A percentile compares a stretch with the other conserved stretches of the same genome.
Evolutionary conservation across 2,329 filamentous ascomycete species (phyloP).

Genomic region (Monosporascus sp.): DNA sequence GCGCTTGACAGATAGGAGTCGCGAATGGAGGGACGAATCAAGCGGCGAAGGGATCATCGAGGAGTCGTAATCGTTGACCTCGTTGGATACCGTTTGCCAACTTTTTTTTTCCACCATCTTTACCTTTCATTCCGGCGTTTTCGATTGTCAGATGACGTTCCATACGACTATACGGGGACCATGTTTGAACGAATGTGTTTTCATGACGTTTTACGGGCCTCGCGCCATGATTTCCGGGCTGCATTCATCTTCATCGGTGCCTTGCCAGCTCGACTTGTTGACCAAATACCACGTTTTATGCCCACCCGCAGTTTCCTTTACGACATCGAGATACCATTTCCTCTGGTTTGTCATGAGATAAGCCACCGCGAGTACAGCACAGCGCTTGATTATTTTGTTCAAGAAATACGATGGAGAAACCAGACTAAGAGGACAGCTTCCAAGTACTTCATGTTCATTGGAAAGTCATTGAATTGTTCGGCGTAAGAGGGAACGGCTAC

Average conservation of each 20-base stretch:
- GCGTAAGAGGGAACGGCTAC: background rate
- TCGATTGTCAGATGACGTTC: background rate
- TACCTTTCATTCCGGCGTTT: constrained; percentile 1
- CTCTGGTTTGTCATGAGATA: constrained; percentile 11
- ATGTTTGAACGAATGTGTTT: background rate
- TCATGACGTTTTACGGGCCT: background rate
- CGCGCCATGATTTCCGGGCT: background rate
- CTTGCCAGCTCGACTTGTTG: background rate
- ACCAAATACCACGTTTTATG: background rate
- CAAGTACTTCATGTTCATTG: background rate
- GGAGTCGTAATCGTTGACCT: constrained; percentile 41
- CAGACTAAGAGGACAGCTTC: too few relatives aligned
- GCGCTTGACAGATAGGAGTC: constrained; percentile 73
- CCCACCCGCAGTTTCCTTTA: constrained; percentile 9
- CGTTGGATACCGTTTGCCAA: background rate
- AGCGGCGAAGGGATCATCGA: constrained; percentile 67
- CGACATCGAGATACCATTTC: constrained; percentile 25
- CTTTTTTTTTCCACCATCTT: constrained; percentile 6
- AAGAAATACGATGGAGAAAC: too few relatives aligned
- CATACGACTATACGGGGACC: background rate
- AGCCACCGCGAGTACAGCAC: constrained; percentile 7
- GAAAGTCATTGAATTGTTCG: background rate
- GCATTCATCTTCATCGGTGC: background rate
- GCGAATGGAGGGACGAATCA: constrained; percentile 86
- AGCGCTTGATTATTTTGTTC: constrained; percentile 11